A percentile compares a stretch with the other conserved stretches of the same genome.
phyloP scores from a whole-genome alignment of 805 yeast genomes.

The Candida taoyuanica region DNA sequence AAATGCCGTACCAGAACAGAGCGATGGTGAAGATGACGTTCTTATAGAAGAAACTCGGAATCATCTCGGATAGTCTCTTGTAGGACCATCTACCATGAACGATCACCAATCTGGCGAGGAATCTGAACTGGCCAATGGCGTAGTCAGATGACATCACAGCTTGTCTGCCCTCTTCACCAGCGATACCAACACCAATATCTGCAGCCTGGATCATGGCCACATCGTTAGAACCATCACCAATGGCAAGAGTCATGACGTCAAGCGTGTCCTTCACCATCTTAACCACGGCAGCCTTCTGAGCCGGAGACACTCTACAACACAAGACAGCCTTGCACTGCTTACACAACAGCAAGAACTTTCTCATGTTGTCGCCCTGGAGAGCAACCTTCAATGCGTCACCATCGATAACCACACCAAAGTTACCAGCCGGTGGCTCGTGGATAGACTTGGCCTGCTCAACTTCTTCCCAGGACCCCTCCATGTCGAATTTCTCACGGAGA shows the following conservation, averaged over 20 bases:
- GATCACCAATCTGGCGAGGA: constrained; percentile 55
- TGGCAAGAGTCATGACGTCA: constrained; percentile 75
- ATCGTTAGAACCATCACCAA: constrained; percentile 87
- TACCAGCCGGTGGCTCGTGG: constrained; percentile 66
- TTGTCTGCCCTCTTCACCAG: constrained; percentile 87
- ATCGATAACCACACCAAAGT: constrained; percentile 67
- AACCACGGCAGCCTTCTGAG: constrained; percentile 95
- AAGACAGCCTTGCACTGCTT: constrained; percentile 82
- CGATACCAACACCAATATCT: constrained; percentile 65
- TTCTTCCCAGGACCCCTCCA: constrained; percentile 57
- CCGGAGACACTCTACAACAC: constrained; percentile 96
- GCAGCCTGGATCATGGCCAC: constrained; percentile 90
- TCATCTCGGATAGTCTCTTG: constrained; percentile 76
- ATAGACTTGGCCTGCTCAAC: constrained; percentile 45
- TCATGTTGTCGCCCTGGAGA: constrained; percentile 36
- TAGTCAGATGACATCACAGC: constrained; percentile 87
- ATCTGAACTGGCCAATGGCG: constrained; percentile 80
- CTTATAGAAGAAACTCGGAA: constrained; percentile 76
- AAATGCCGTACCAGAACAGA: constrained; percentile 76
- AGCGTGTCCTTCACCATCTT: constrained; percentile 64
- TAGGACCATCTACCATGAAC: constrained; percentile 88
- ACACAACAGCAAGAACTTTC: constrained; percentile 65
- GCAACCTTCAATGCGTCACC: constrained; percentile 67
- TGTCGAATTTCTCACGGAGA: constrained; percentile 47
- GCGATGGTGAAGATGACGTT: constrained; percentile 72